Percentiles rank a stretch among this genome's conserved stretches.
Evolutionary conservation across 257 asterid genomes (phyloP).

Genomic region (Scutellaria minor): DNA sequence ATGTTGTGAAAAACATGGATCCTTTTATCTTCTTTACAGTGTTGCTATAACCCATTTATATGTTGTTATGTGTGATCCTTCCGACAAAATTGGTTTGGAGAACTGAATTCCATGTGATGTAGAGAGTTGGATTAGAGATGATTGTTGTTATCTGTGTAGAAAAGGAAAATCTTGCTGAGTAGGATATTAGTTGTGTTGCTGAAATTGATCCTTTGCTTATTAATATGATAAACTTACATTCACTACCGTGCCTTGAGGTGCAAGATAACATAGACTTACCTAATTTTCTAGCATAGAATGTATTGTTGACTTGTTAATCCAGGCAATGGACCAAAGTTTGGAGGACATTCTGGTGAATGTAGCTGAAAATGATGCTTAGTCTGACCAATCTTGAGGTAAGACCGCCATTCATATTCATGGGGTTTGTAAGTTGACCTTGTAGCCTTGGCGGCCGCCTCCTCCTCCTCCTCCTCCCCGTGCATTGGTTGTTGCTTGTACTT

Average conservation of each 20-base stretch:
- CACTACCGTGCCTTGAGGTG: background rate
- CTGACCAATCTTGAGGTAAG: too few species aligned
- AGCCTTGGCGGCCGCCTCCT: conserved; percentile 2
- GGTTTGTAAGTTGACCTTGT: conserved; percentile 8
- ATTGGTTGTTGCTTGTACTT: background rate
- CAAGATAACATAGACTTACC: background rate
- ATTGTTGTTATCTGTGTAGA: too few species aligned
- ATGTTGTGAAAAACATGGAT: background rate
- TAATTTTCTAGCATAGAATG: conserved; percentile 13
- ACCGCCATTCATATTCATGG: background rate
- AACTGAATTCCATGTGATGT: too few species aligned
- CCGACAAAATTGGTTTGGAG: too few species aligned
- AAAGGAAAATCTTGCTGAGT: background rate
- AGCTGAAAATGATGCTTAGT: conserved; percentile 27
- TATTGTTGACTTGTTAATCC: conserved; percentile 24
- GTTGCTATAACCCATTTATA: background rate
- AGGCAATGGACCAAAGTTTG: conserved; percentile 31
- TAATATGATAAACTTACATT: background rate
- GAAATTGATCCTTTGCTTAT: background rate
- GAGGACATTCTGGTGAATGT: conserved; percentile 20
- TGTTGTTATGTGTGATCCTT: background rate
- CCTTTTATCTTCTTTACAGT: background rate
- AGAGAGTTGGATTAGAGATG: too few species aligned
- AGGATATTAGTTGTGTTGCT: background rate
- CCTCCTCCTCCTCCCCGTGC: background rate